phyloP scores from a whole-genome alignment of 164 flowering plant species.

The Nymphaea colorata region DNA sequence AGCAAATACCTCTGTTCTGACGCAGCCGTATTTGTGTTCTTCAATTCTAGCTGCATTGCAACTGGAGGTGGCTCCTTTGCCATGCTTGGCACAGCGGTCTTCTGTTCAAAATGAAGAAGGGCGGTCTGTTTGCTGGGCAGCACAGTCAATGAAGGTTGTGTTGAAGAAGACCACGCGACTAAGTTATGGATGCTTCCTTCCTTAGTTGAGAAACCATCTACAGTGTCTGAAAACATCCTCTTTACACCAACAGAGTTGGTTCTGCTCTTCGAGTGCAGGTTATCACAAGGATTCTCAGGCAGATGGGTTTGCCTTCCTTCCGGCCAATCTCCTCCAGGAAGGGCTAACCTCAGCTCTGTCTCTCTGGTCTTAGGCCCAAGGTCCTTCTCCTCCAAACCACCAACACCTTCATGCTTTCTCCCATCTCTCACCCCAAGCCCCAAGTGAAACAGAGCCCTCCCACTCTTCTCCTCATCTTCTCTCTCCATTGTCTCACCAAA shows the following conservation, averaged over 20 bases:
- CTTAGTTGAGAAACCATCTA: conserved; percentile 1
- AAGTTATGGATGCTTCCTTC: conserved; percentile 13
- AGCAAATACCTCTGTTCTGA: no score
- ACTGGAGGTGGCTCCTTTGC: conserved; percentile 38
- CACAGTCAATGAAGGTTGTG: conserved; percentile 15
- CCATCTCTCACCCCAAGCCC: not conserved
- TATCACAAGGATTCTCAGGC: not conserved
- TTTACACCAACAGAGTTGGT: conserved; percentile 11
- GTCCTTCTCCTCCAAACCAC: not conserved
- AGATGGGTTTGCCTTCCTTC: not conserved
- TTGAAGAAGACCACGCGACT: conserved; percentile 4
- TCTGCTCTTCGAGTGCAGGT: conserved; percentile 5
- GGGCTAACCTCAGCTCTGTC: not conserved
- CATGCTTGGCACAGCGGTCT: conserved; percentile 18
- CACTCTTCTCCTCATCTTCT: not conserved
- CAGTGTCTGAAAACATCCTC: conserved; percentile 13
- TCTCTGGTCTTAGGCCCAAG: conserved; percentile 2
- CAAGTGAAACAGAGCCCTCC: not conserved
- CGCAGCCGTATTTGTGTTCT: conserved; percentile 28
- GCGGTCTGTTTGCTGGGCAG: conserved; percentile 16
- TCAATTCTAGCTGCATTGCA: conserved; percentile 40
- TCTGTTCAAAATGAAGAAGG: conserved; percentile 21
- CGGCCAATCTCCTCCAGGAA: not conserved
- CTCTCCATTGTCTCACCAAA: not conserved
- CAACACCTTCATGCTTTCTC: not conserved